Evolutionary conservation across 306 rosid species (phyloP), one percentile per base, ranked within the genome.

Genomic region (Sindora glabra): DNA sequence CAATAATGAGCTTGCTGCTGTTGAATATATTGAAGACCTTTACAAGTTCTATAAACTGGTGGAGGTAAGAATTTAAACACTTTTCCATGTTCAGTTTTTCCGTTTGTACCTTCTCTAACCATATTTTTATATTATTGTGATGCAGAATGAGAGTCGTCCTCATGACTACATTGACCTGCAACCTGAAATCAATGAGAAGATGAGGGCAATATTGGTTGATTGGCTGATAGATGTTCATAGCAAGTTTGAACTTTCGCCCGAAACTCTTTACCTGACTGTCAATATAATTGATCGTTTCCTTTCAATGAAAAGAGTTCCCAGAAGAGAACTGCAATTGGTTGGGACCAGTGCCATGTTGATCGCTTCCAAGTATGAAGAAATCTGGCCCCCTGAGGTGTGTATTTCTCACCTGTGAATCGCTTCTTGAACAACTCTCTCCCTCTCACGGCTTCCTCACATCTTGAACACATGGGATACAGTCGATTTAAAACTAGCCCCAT

Each of bases 121-220:
- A 10, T 8, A 54, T 1, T 24, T 32, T 33, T 16, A 59, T 70
- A 5, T 19, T 34, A 10, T 0, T 33, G 7, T 42, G 3, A 53
- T 65, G 39, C 68, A 73, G 97, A 37, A 84, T 42, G 95, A 84
- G 73, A 76, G 59, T 65, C 80, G 85, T 12, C 97, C 86, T 8
- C 80, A 42, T 56, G 83, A 80, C 30, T 90, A 90, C 42, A 84
- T 90, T 15, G 77, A 77, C 8, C 70, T 82, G 1, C 97, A 87
- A 39, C 83, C 87, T 11, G 97, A 90, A 51, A 66, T 90, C 1
- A 87, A 87, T 21, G 79, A 67, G 22, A 73, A 56, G 56, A 87
- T 90, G 97, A 90, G 97, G 60, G 90, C 89, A 4, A 90, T 90
- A 23, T 61, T 90, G 70, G 62, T 90, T 56, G 95, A 90, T 62